Evolutionary conservation across 441 rosid species (phyloP).

Genomic region (Pelargonium fulgidum): DNA sequence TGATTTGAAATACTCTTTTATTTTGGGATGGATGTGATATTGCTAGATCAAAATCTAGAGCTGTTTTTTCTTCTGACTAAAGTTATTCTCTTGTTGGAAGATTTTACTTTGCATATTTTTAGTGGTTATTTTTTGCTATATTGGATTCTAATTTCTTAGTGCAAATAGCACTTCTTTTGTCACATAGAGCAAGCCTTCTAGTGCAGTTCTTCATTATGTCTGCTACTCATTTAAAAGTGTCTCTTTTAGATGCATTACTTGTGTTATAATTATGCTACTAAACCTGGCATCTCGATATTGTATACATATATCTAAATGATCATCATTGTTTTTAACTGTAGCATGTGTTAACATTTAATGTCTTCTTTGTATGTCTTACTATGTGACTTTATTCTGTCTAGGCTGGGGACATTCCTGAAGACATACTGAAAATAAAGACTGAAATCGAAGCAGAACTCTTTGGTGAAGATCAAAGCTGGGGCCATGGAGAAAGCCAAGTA

Average conservation of each 20-base stretch:
- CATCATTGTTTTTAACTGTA: not conserved
- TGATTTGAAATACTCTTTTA: not conserved
- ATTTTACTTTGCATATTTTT: not conserved
- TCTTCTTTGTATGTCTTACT: slow-evolving; percentile 1
- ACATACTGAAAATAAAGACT: slow-evolving; percentile 57
- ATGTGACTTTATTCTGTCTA: slow-evolving; percentile 23
- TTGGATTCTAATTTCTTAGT: not conserved
- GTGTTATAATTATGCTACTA: not conserved
- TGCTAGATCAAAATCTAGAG: not conserved
- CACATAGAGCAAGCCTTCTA: not conserved
- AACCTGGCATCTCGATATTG: not conserved
- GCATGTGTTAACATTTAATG: not conserved
- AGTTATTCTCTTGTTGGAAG: not conserved
- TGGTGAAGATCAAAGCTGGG: slow-evolving; percentile 77
- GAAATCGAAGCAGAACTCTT: slow-evolving; percentile 66
- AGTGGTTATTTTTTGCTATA: not conserved
- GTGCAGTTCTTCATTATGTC: no score
- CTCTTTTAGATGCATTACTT: not conserved
- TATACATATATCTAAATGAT: not conserved
- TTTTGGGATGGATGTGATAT: not conserved
- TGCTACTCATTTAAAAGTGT: no score
- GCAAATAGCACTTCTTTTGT: not conserved
- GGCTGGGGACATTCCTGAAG: slow-evolving; percentile 56
- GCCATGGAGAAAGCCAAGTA: slow-evolving; percentile 56
- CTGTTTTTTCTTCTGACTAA: not conserved